Conservation (phyloP, 2,329 filamentous ascomycete species). For the Alternaria panax region DNA sequence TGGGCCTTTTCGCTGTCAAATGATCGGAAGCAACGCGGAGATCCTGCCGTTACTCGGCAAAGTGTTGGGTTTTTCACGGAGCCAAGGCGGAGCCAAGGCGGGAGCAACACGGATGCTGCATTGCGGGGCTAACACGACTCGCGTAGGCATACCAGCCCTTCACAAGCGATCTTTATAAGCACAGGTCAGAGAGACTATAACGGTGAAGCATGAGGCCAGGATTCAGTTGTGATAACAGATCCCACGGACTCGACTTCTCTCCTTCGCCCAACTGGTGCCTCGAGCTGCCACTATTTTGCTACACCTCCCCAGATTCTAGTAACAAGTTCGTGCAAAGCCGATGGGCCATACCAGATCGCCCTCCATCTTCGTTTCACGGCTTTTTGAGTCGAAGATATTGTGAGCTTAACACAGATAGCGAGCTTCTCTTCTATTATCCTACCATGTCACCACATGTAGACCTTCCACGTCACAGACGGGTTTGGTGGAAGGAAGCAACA, state of each 20-base stretch:
- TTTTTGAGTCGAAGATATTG: neutral
- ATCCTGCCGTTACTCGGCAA: neutral
- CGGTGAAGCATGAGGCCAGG: neutral
- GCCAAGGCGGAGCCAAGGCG: slow-evolving; percentile 28
- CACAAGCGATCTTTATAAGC: neutral
- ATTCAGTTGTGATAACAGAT: neutral
- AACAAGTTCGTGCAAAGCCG: neutral
- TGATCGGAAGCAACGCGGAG: neutral
- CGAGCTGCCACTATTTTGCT: neutral
- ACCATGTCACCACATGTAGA: slow-evolving; percentile 38
- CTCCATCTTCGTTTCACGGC: too few species aligned
- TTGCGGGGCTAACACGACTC: neutral
- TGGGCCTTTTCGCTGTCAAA: neutral
- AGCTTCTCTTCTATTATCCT: slow-evolving; percentile 19
- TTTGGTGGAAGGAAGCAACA: slow-evolving; percentile 57
- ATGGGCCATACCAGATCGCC: neutral
- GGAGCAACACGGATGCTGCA: slow-evolving; percentile 14
- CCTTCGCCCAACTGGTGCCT: neutral
- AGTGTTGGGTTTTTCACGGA: slow-evolving; percentile 4
- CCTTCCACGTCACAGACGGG: slow-evolving; percentile 29
- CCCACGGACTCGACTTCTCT: neutral
- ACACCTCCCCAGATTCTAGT: neutral
- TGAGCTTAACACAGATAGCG: neutral
- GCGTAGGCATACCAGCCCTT: neutral
- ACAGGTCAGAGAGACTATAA: neutral